These are phyloP conservation scores for Annulohypoxylon nitens DNA, from an alignment of 495 filamentous ascomycete genomes.

Conservation along the genomic window DNA sequence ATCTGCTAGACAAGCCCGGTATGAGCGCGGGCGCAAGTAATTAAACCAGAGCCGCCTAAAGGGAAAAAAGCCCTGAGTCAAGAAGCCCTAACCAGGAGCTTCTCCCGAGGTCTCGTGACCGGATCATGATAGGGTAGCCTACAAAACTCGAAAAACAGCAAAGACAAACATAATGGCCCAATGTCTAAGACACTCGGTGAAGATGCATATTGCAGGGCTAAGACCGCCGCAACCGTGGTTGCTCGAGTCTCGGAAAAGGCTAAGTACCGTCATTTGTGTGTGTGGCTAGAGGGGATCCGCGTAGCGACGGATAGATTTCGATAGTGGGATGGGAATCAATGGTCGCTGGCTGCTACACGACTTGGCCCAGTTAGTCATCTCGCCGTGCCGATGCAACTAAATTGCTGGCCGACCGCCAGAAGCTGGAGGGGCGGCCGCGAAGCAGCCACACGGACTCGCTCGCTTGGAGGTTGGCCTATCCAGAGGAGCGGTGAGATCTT, in stretches of 20 bases:
- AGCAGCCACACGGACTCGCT: slow-evolving; percentile 39
- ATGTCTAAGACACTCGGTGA: slow-evolving; percentile 39
- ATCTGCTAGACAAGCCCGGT: slow-evolving; percentile 12
- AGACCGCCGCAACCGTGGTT: slow-evolving; percentile 17
- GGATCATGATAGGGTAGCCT: slow-evolving; percentile 1
- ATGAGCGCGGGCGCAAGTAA: slow-evolving; percentile 28
- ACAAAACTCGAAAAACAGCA: slow-evolving; percentile 24
- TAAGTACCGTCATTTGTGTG: slow-evolving; percentile 26
- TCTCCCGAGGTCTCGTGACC: slow-evolving; percentile 21
- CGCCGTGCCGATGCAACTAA: slow-evolving; percentile 30
- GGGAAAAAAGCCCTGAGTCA: slow-evolving; percentile 16
- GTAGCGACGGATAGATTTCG: slow-evolving; percentile 16
- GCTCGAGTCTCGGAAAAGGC: slow-evolving; percentile 25
- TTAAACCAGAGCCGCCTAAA: slow-evolving; percentile 24
- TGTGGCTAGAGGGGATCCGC: slow-evolving; percentile 20
- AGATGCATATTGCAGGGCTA: slow-evolving; percentile 24
- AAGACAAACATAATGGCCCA: slow-evolving; percentile 11
- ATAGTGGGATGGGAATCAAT: slow-evolving; percentile 18
- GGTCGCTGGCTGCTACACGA: slow-evolving; percentile 8
- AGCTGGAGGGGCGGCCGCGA: slow-evolving; percentile 28
- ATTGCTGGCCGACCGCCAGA: slow-evolving; percentile 39
- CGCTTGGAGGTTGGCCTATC: slow-evolving; percentile 24
- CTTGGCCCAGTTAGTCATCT: slow-evolving; percentile 37
- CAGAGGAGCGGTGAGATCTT: slow-evolving; percentile 43
- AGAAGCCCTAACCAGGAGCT: slow-evolving; percentile 14